phyloP scores from a whole-genome alignment of 2,329 filamentous ascomycete species.

The Tolypocladium sp. region DNA sequence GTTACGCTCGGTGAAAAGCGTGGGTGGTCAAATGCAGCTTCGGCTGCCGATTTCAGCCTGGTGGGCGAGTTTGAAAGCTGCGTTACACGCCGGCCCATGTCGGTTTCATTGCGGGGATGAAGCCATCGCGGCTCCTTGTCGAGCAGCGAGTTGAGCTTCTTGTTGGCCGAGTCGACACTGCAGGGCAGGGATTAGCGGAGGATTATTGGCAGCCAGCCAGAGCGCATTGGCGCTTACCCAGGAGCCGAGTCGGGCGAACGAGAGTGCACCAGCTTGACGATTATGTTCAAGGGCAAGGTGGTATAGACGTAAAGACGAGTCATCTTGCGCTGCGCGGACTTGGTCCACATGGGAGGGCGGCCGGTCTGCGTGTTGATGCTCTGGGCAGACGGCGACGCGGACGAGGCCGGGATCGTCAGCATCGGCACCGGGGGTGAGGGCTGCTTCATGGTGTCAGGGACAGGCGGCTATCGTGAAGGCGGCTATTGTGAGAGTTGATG shows the following conservation, averaged over 20 bases:
- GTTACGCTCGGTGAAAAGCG: conserved; percentile 4
- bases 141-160: conserved; percentile 45
- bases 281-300: conserved; percentile 40
- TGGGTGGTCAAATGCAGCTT: neutral
- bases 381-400: conserved; percentile 1
- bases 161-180: conserved; percentile 42
- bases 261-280: conserved; percentile 36
- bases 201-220: neutral
- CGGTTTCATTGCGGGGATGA: conserved; percentile 38
- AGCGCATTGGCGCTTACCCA: conserved; percentile 27
- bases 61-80: conserved; percentile 31
- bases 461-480: neutral
- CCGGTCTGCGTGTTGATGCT: conserved; percentile 22
- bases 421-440: neutral
- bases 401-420: conserved; percentile 1
- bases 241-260: conserved; percentile 31
- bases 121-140: conserved; percentile 52
- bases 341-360: conserved; percentile 47
- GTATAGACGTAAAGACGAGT: conserved; percentile 49
- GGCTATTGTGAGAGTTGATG: neutral
- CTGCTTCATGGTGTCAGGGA: neutral
- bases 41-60: conserved; percentile 9
- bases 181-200: neutral
- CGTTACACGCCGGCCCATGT: conserved; percentile 42
- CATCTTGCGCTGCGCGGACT: conserved; percentile 42